Evolutionary conservation across 495 filamentous ascomycete species (phyloP), one percentile per base, ranked within the genome.

Genomic region (Pyrenula massariospora): DNA sequence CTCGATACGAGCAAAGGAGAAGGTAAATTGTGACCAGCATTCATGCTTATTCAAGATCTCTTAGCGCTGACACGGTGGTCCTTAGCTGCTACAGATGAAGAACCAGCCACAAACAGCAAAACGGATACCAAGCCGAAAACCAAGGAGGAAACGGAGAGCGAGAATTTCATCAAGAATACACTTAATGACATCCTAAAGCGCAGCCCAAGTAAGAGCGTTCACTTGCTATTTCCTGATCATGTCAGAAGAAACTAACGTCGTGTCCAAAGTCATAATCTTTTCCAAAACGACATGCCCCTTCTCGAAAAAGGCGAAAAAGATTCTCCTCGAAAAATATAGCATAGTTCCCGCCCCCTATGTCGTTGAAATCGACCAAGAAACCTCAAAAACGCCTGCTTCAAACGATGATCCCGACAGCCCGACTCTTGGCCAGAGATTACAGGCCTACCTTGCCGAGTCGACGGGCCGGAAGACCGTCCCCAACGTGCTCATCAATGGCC

Each of bases 261-360:
- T n/a, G n/a, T n/a, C n/a, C n/a, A 42, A 5, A 42, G 31, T 96
- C 53, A 88, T 96, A 63, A 88, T 98, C 54, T 96, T 97, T 74
- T 95, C 89, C 55, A 97, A 97, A 69, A 82, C 86, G 1, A 95
- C 89, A 70, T 98, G 93, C 70, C 89, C 86, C 0, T 84, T 81
- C 73, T 96, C 91, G 50, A 80, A 77, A 58, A 81, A 78, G 60
- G 93, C 92, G 12, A 98, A 98, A 69, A 68, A 70, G 10, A 82
- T 97, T 57, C 80, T 97, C 24, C 76, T 95, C 23, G 80, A 88
- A 2, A 80, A 84, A 59, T 96, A 96, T 72, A 73, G 74, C 25
- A 95, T 97, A 65, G 76, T 82, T 1, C 93, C 93, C 0, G 65
- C 79, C 49, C 93, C 93, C 0, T 86, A 84, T 64, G 87, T 98